Conservation (phyloP, 2,329 filamentous ascomycete genomes). For the Calonectria pteridis region DNA sequence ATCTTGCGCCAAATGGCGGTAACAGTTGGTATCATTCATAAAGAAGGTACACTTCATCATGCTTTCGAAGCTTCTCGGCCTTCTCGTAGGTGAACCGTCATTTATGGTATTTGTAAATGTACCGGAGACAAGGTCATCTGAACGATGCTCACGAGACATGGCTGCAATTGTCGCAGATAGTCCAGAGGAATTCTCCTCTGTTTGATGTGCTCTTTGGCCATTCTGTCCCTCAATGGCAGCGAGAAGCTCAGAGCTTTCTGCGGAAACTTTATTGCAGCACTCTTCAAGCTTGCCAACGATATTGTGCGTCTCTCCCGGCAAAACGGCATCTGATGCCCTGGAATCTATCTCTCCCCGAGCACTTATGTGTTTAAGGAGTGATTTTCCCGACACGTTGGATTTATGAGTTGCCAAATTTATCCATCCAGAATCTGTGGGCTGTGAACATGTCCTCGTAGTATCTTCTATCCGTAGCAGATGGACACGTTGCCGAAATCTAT, state of each 20-base stretch:
- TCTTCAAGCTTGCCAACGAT: constrained; percentile 74
- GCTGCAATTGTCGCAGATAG: constrained; percentile 26
- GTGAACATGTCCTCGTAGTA: constrained; percentile 60
- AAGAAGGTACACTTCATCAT: constrained; percentile 53
- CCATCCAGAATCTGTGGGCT: constrained; percentile 64
- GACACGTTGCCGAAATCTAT: constrained; percentile 67
- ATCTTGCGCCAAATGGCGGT: constrained; percentile 66
- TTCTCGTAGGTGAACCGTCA: constrained; percentile 26
- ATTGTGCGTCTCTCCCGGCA: constrained; percentile 69
- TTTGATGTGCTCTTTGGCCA: constrained; percentile 26
- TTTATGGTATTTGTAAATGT: no score
- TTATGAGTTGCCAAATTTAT: constrained; percentile 72
- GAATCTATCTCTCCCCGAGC: constrained; percentile 59
- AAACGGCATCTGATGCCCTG: constrained; percentile 64
- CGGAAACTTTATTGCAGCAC: constrained; percentile 72
- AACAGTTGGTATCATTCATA: constrained; percentile 72
- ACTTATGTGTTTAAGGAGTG: constrained; percentile 65
- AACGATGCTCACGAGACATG: no score
- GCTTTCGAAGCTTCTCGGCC: constrained; percentile 28
- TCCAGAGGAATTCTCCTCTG: constrained; percentile 35
- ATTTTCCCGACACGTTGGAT: constrained; percentile 66
- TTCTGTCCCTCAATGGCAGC: constrained; percentile 64
- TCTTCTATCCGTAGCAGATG: constrained; percentile 70
- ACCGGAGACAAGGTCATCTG: background rate
- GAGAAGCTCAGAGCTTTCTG: constrained; percentile 68